Evolutionary conservation across 306 rosid genomes (phyloP).

Genomic region (Urtica urens): DNA sequence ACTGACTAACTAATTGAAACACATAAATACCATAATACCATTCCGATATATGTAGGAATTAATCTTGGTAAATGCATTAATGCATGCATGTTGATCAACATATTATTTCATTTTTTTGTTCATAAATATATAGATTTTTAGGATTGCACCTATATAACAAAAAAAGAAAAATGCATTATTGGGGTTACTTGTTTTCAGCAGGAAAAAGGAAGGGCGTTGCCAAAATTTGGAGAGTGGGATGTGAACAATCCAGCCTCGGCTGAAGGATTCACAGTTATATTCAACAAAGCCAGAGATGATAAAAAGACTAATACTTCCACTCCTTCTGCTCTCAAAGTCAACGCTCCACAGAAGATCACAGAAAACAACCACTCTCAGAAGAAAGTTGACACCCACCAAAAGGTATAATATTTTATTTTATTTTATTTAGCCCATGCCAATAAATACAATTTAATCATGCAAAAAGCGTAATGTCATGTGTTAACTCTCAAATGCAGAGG

Average conservation of each 20-base stretch:
- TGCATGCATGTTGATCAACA: no score
- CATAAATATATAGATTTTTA: no score
- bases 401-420: no score
- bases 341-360: constrained; percentile 23
- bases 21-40: no score
- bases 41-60: no score
- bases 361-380: constrained; percentile 21
- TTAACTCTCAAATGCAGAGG: no score
- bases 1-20: no score
- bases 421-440: no score
- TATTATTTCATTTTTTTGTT: no score
- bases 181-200: constrained; percentile 30
- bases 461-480: no score
- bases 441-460: no score
- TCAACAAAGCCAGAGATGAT: constrained; percentile 81
- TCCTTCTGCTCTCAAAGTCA: constrained; percentile 7
- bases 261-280: constrained; percentile 77
- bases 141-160: not conserved
- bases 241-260: constrained; percentile 82
- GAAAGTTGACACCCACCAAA: constrained; percentile 31
- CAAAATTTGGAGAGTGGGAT: constrained; percentile 91
- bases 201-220: constrained; percentile 53
- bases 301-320: constrained; percentile 40
- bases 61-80: no score
- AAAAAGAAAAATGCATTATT: not conserved